These are phyloP conservation scores for Astragalus membranaceus DNA, from an alignment of 306 rosid species.

Conservation along the genomic window DNA sequence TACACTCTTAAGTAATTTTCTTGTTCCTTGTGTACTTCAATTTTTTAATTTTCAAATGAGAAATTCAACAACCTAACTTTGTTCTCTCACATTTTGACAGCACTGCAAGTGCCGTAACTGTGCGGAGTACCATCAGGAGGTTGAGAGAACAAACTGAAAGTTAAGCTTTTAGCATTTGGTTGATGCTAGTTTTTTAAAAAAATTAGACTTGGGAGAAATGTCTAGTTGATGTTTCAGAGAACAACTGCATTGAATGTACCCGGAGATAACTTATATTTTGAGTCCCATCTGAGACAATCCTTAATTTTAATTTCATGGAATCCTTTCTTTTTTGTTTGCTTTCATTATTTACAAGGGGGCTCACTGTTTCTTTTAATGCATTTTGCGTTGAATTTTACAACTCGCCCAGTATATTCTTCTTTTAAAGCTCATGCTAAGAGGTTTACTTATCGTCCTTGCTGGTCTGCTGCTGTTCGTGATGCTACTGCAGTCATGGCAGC, in stretches of 20 bases:
- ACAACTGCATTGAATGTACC: background rate
- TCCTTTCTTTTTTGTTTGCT: background rate
- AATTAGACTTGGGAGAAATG: background rate
- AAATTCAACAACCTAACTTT: background rate
- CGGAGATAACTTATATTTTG: background rate
- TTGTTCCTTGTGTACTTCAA: background rate
- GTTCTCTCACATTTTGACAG: slow-evolving; percentile 30
- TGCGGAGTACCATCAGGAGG: slow-evolving; percentile 61
- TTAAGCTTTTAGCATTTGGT: slow-evolving; percentile 19
- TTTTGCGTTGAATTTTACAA: background rate
- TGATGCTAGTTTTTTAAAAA: background rate
- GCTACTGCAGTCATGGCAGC: no score
- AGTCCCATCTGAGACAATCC: background rate
- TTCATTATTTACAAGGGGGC: background rate
- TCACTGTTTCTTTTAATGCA: background rate
- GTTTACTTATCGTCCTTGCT: no score
- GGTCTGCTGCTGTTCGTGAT: no score
- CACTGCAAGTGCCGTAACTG: slow-evolving; percentile 85
- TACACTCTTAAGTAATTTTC: slow-evolving; percentile 40
- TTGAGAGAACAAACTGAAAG: slow-evolving; percentile 49
- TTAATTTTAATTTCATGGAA: background rate
- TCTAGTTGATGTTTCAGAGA: slow-evolving; percentile 6
- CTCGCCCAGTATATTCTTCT: background rate
- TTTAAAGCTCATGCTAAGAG: no score
- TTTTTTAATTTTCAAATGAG: background rate